Conservation (phyloP, 2,329 filamentous ascomycete species). For the Paraphaeosphaeria sporulosa region DNA sequence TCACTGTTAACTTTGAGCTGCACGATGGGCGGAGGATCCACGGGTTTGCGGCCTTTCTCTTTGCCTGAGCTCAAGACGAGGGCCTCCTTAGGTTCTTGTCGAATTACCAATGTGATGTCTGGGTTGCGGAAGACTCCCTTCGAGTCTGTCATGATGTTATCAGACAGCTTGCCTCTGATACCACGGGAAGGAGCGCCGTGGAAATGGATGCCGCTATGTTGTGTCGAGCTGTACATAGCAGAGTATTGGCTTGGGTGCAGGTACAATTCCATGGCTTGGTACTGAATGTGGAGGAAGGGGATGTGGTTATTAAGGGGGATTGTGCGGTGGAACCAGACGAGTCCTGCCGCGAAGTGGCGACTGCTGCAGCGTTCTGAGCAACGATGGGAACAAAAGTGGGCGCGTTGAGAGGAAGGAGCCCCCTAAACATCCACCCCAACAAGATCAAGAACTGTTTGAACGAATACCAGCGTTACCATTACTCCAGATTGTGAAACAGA, state of each 20-base stretch:
- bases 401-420: conserved; percentile 3
- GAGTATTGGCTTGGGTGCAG: not conserved
- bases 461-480: conserved; percentile 6
- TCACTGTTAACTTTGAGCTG: conserved; percentile 67
- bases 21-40: conserved; percentile 87
- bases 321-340: not conserved
- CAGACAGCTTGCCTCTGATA: conserved; percentile 2
- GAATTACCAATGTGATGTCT: conserved; percentile 65
- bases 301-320: not conserved
- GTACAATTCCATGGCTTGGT: conserved; percentile 3
- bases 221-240: not conserved
- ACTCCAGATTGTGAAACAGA: not conserved
- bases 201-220: not conserved
- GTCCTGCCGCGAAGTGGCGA: not conserved
- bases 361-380: not conserved
- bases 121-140: conserved; percentile 49
- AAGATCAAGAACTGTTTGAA: not conserved
- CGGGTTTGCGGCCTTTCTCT: conserved; percentile 83
- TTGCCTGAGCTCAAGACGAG: conserved; percentile 72
- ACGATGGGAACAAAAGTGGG: not conserved
- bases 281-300: not conserved
- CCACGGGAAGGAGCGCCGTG: not conserved
- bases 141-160: not conserved
- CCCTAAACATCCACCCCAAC: not conserved
- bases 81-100: conserved; percentile 72